A percentile compares a stretch with the other conserved stretches of the same genome.
phyloP scores from a whole-genome alignment of 2,329 filamentous ascomycete species.

The Macrophomina pseudophaseolina region DNA sequence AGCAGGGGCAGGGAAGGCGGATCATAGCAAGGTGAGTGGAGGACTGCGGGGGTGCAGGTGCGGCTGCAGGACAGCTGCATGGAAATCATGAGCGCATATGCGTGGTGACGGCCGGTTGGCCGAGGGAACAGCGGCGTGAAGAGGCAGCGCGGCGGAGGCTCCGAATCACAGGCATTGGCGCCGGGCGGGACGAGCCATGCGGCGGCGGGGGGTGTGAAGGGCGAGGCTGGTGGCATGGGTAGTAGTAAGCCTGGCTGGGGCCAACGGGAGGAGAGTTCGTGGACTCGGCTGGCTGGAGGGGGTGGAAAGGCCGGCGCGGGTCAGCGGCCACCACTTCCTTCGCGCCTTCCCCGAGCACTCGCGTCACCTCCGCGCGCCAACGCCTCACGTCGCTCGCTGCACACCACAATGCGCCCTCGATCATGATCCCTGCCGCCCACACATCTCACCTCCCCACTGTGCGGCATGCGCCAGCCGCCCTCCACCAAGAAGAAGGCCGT shows the following conservation, averaged over 20 bases:
- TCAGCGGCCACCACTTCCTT: slow-evolving; percentile 4
- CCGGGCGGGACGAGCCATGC: slow-evolving; percentile 15
- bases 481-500: slow-evolving; percentile 45
- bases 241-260: not conserved
- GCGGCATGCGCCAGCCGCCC: slow-evolving; percentile 44
- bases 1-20: not conserved
- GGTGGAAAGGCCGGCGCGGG: not conserved
- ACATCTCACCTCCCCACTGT: slow-evolving; percentile 29
- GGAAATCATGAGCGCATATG: slow-evolving; percentile 24
- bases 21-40: not conserved
- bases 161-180: slow-evolving; percentile 8
- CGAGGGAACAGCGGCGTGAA: not conserved
- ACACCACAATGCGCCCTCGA: slow-evolving; percentile 27
- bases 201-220: not conserved
- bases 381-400: slow-evolving; percentile 30
- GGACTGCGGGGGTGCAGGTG: slow-evolving; percentile 18
- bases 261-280: slow-evolving; percentile 11
- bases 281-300: slow-evolving; percentile 12
- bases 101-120: slow-evolving; percentile 25
- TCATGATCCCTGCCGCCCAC: slow-evolving; percentile 38
- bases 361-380: slow-evolving; percentile 8
- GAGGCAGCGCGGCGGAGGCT: not conserved
- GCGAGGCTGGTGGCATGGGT: not conserved
- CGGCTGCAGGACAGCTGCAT: slow-evolving; percentile 22
- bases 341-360: not conserved